A percentile compares a stretch with the other conserved stretches of the same genome.
phyloP scores from a whole-genome alignment of 495 filamentous ascomycete genomes.

The Aspergillus carlsbadensis region DNA sequence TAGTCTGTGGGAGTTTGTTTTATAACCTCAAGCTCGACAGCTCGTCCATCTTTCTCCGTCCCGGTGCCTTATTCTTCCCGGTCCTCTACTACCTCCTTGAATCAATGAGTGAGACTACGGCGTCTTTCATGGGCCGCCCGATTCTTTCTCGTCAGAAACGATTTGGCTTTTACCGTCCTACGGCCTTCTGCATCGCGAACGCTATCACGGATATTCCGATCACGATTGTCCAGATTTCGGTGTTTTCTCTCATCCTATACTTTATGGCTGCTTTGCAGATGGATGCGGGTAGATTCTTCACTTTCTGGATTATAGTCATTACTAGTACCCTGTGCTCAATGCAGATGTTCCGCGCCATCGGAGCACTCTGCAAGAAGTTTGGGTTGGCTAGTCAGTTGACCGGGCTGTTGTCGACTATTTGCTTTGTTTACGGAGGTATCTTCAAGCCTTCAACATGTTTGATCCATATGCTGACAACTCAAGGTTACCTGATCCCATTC shows the following conservation, averaged over 20 bases:
- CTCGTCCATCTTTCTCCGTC: conserved; percentile 39
- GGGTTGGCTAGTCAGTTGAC: conserved; percentile 83
- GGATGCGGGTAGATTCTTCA: conserved; percentile 75
- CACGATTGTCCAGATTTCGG: conserved; percentile 61
- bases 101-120: conserved; percentile 38
- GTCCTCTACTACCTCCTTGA: conserved; percentile 41
- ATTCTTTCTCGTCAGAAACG: conserved; percentile 45
- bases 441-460: conserved; percentile 34
- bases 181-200: conserved; percentile 77
- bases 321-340: conserved; percentile 70
- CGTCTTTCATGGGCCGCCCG: conserved; percentile 41
- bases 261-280: conserved; percentile 71
- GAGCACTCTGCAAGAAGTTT: conserved; percentile 76
- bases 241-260: conserved; percentile 75
- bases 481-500: conserved; percentile 82
- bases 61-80: conserved; percentile 40
- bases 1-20: conserved; percentile 44
- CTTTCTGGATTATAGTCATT: conserved; percentile 68
- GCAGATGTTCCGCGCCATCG: conserved; percentile 73
- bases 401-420: conserved; percentile 71
- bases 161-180: conserved; percentile 76
- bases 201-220: conserved; percentile 75
- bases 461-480: conserved; percentile 52
- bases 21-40: conserved; percentile 39
- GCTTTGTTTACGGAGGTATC: conserved; percentile 77